Conservation (phyloP, 495 filamentous ascomycete species). For the Penicillium crystallinum region DNA sequence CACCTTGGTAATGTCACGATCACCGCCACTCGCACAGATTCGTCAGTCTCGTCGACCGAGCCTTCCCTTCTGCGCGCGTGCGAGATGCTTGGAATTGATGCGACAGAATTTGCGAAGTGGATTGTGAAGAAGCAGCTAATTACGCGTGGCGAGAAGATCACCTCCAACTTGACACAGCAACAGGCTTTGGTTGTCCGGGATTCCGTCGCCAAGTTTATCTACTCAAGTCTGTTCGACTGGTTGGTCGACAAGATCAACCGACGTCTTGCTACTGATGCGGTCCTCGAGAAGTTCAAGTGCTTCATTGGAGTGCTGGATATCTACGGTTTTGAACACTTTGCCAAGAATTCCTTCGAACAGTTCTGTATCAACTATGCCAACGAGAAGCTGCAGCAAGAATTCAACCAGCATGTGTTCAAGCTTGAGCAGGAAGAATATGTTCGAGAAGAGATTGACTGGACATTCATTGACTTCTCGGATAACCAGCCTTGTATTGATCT, state of each 20-base stretch:
- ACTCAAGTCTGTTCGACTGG: constrained; percentile 98
- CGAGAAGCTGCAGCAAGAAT: constrained; percentile 98
- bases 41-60: constrained; percentile 73
- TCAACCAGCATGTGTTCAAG: constrained; percentile 99
- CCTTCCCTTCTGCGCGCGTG: constrained; percentile 77
- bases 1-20: constrained; percentile 98
- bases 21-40: constrained; percentile 80
- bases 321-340: constrained; percentile 99
- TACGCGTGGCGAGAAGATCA: constrained; percentile 95
- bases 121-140: constrained; percentile 98
- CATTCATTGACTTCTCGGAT: constrained; percentile 98
- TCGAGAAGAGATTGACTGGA: constrained; percentile 96
- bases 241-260: constrained; percentile 91
- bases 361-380: constrained; percentile 99
- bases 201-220: constrained; percentile 97
- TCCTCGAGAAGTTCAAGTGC: constrained; percentile 72
- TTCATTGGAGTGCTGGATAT: constrained; percentile 99
- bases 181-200: constrained; percentile 94
- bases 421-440: constrained; percentile 98
- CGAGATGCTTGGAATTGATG: constrained; percentile 81
- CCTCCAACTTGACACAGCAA: constrained; percentile 89
- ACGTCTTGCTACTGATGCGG: constrained; percentile 83
- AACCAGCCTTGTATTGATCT: constrained; percentile 99
- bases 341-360: constrained; percentile 99
- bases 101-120: constrained; percentile 91